These are phyloP conservation scores for Leccinum proliferum DNA, from an alignment of 1,284 basidiomycete species.

Conservation along the genomic window DNA sequence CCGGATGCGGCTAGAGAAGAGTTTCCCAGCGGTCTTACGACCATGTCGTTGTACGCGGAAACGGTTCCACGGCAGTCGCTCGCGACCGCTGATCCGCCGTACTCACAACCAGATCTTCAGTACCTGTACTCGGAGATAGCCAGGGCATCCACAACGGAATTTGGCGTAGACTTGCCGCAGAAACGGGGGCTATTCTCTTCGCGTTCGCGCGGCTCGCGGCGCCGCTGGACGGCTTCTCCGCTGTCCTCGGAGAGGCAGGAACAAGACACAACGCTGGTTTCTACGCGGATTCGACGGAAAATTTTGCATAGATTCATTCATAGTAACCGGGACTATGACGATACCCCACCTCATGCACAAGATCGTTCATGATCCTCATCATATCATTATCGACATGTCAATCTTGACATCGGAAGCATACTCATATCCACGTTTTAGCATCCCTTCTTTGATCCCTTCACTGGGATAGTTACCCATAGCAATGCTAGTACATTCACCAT, in stretches of 20 bases:
- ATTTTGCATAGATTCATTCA: constrained; percentile 28
- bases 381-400: constrained; percentile 5
- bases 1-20: constrained; percentile 34
- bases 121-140: constrained; percentile 18
- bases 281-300: constrained; percentile 27
- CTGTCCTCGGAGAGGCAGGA: constrained; percentile 13
- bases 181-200: constrained; percentile 11
- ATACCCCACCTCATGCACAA: constrained; percentile 6
- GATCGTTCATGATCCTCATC: constrained; percentile 10
- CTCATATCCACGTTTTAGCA: constrained; percentile 9
- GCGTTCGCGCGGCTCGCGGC: constrained; percentile 13
- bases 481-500: constrained; percentile 4
- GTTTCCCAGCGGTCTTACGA: constrained; percentile 24
- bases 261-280: constrained; percentile 11
- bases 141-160: constrained; percentile 12
- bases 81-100: constrained; percentile 17
- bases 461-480: constrained; percentile 7
- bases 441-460: constrained; percentile 4
- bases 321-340: constrained; percentile 8
- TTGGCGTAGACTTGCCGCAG: constrained; percentile 16
- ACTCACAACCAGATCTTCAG: constrained; percentile 30
- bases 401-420: constrained; percentile 15
- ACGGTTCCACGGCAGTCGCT: constrained; percentile 8
- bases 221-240: constrained; percentile 17
- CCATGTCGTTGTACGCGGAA: constrained; percentile 21